Evolutionary conservation across 2,329 filamentous ascomycete genomes (phyloP), one percentile per base, ranked within the genome.

Genomic region (Venturia pyrina): DNA sequence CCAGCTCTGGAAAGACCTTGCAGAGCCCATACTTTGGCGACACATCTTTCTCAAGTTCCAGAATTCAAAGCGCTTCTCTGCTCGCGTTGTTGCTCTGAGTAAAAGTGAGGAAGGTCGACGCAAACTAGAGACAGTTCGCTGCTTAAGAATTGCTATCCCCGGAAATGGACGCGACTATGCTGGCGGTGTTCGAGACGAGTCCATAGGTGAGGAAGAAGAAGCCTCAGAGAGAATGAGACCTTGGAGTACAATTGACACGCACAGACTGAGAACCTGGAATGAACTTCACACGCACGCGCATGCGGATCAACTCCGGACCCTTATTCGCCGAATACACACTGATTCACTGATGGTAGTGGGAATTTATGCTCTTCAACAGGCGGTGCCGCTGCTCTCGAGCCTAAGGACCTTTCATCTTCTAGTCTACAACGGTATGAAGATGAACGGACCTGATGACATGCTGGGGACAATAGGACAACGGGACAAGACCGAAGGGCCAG

Each of bases 141-240:
- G 61, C 41, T 63, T 63, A 21, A n/a, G 61, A 5, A 63, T 63
- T 44, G 61, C 43, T n/a, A 28, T 63, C n/a, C 61, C 61, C 5
- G 61, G 61, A 32, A 44, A 46, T 48, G 61, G 61, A 24, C 61
- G 61, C 24, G 61, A 43, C 40, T 63, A 63, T 32, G 40, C 11
- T 17, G 37, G 15, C 41, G 61, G 34, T 11, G 61, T 44, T 21
- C 28, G 19, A 10, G 40, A 61, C 17, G 19, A 4, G 11, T 8
- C 28, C 28, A 21, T 43, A 28, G 7, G 24, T 28, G 28, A 40
- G 15, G 57, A 61, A 32, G 34, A 46, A 19, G 11, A n/a, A n/a
- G n/a, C n/a, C n/a, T n/a, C n/a, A n/a, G n/a, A n/a, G n/a, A n/a
- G n/a, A n/a, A n/a, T n/a, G n/a, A n/a, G n/a, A n/a, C n/a, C n/a